These are phyloP conservation scores for Claviceps spartinae DNA, from an alignment of 2,329 filamentous ascomycete genomes.

Conservation along the genomic window DNA sequence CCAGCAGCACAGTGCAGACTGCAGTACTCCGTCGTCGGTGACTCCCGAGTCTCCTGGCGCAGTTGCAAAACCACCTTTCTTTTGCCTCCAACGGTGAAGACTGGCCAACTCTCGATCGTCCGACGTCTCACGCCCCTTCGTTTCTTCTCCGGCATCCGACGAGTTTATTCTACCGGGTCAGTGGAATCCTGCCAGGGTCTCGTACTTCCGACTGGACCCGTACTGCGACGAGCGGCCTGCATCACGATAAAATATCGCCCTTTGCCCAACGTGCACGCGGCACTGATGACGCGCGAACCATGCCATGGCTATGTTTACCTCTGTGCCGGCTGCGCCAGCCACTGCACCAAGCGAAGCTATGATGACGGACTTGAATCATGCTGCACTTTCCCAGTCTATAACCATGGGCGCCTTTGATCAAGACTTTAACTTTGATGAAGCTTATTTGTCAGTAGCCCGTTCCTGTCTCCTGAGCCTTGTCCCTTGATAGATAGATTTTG, in stretches of 20 bases:
- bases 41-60: background rate
- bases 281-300: constrained; percentile 22
- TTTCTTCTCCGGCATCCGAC: background rate
- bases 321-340: constrained; percentile 37
- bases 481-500: background rate
- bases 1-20: background rate
- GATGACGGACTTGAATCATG: constrained; percentile 25
- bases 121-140: background rate
- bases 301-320: constrained; percentile 47
- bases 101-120: too few relatives aligned
- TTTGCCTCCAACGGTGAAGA: background rate
- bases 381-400: constrained; percentile 21
- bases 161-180: background rate
- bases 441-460: constrained; percentile 35
- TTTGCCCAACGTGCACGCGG: constrained; percentile 6
- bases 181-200: background rate
- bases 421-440: constrained; percentile 41
- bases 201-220: background rate
- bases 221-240: background rate
- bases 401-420: constrained; percentile 38
- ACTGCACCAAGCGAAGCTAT: constrained; percentile 32
- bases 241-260: background rate
- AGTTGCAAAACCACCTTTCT: background rate
- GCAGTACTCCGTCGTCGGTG: background rate
- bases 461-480: background rate